Evolutionary conservation across 75 land plant species (phyloP).

Genomic region (Picea glauca): DNA sequence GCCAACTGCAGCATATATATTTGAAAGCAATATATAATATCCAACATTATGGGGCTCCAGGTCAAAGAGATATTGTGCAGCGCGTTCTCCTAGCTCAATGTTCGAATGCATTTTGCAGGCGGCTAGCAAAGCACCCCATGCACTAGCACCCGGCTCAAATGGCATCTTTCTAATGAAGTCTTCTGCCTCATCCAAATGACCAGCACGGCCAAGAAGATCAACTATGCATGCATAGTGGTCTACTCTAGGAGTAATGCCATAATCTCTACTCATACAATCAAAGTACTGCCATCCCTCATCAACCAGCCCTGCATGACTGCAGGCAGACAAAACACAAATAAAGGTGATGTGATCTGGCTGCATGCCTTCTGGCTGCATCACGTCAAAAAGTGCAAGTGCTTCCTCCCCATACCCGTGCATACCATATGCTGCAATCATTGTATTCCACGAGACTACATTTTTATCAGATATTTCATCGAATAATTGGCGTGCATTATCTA

Average conservation of each 20-base stretch:
- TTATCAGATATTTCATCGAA: background rate
- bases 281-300: slow-evolving; percentile 12
- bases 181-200: slow-evolving; percentile 18
- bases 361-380: slow-evolving; percentile 11
- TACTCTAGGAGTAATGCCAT: background rate
- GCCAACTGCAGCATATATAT: slow-evolving; percentile 10
- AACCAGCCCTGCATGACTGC: slow-evolving; percentile 25
- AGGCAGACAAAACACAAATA: slow-evolving; percentile 15
- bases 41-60: slow-evolving; percentile 12
- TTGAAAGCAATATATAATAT: background rate
- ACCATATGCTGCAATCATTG: slow-evolving; percentile 19
- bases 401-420: slow-evolving; percentile 12
- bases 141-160: background rate
- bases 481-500: background rate
- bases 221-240: slow-evolving; percentile 6
- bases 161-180: slow-evolving; percentile 18
- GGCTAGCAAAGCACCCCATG: slow-evolving; percentile 12
- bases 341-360: slow-evolving; percentile 19
- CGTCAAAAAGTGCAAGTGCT: slow-evolving; percentile 10
- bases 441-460: slow-evolving; percentile 18
- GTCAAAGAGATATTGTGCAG: background rate
- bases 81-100: background rate
- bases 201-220: slow-evolving; percentile 20
- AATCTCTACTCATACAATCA: slow-evolving; percentile 7
- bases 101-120: slow-evolving; percentile 21